Evolutionary conservation across 2,329 filamentous ascomycete species (phyloP).

Genomic region (Colletotrichum sp.): DNA sequence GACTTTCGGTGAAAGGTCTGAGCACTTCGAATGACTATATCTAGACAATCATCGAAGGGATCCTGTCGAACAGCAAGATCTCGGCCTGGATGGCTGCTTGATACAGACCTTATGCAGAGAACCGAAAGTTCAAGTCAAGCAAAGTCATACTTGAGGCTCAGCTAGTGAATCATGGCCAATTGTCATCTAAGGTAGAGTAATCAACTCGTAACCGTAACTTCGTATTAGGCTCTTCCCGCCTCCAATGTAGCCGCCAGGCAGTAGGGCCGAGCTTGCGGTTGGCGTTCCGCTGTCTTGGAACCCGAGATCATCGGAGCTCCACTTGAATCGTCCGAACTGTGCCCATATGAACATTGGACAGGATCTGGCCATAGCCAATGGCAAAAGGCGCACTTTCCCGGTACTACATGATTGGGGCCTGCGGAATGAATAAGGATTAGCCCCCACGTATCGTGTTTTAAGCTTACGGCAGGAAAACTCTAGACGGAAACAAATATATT

Average conservation of each 20-base stretch:
- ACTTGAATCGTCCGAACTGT: neutral
- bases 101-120: too few relatives aligned
- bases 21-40: too few relatives aligned
- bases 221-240: neutral
- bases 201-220: neutral
- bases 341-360: neutral
- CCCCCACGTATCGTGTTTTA: neutral
- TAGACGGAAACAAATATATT: neutral
- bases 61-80: neutral
- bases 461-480: neutral
- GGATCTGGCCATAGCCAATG: neutral
- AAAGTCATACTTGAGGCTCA: neutral
- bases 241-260: neutral
- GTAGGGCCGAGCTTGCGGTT: neutral
- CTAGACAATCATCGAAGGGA: neutral
- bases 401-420: neutral
- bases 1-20: too few relatives aligned
- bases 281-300: neutral
- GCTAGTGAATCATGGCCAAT: accelerated
- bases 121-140: too few relatives aligned
- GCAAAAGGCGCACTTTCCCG: neutral
- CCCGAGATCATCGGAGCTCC: neutral
- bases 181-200: accelerated
- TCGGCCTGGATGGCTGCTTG: too few relatives aligned
- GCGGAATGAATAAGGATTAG: neutral